phyloP scores from a whole-genome alignment of 2,329 filamentous ascomycete genomes.

The Onygenales sp. region DNA sequence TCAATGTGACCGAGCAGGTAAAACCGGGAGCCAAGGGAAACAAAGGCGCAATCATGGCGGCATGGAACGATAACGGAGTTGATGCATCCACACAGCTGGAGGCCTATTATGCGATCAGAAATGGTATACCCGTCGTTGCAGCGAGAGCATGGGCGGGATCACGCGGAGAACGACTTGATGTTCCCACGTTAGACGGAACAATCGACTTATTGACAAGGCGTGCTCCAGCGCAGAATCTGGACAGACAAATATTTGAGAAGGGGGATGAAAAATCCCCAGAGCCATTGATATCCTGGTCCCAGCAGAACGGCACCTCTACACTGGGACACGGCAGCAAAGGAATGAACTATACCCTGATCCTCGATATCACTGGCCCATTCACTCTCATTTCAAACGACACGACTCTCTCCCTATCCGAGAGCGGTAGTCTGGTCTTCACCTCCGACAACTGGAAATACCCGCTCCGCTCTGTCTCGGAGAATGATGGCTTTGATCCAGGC shows the following conservation, averaged over 20 bases:
- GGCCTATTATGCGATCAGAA: conserved; percentile 42
- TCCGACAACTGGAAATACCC: conserved; percentile 40
- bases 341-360: conserved; percentile 45
- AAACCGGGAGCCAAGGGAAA: conserved; percentile 28
- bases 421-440: conserved; percentile 33
- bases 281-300: conserved; percentile 23
- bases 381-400: conserved; percentile 36
- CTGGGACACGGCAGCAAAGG: conserved; percentile 44
- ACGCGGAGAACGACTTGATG: conserved; percentile 33
- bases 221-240: conserved; percentile 42
- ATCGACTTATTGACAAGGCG: conserved; percentile 33
- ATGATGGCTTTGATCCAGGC: conserved; percentile 37
- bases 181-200: conserved; percentile 26
- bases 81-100: conserved; percentile 44
- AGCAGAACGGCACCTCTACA: conserved; percentile 23
- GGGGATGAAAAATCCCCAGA: conserved; percentile 25
- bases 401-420: conserved; percentile 26
- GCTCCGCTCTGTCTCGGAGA: conserved; percentile 35
- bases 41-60: conserved; percentile 40
- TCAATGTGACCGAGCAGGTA: conserved; percentile 41
- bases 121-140: conserved; percentile 42
- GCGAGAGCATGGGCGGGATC: conserved; percentile 47
- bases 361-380: conserved; percentile 39
- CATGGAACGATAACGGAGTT: conserved; percentile 48
- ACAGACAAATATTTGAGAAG: conserved; percentile 30